Percentiles rank a stretch among this genome's conserved stretches.
Conservation (phyloP, 2,329 filamentous ascomycete genomes). For the Alternaria gaisen region DNA sequence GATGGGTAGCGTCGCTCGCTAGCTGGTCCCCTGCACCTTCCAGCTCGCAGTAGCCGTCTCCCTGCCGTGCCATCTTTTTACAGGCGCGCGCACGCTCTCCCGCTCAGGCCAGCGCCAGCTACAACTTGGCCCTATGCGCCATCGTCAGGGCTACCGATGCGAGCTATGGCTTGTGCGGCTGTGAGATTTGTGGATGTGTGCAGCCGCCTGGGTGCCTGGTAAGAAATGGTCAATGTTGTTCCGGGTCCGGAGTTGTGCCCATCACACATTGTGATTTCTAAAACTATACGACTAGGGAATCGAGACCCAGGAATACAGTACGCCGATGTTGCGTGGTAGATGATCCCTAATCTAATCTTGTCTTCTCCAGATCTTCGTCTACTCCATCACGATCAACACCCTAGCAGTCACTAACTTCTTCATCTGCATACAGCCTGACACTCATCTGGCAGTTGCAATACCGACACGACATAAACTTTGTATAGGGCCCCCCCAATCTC, state of each 20-base stretch:
- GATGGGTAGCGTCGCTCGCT: conserved; percentile 30
- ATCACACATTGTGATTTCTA: neutral
- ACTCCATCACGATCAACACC: neutral
- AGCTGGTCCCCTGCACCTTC: conserved; percentile 21
- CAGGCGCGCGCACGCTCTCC: conserved; percentile 10
- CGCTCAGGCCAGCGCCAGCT: conserved; percentile 19
- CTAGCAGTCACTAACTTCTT: neutral
- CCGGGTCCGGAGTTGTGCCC: neutral
- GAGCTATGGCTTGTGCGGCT: conserved; percentile 16
- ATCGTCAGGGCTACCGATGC: conserved; percentile 8
- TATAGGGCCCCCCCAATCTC: neutral
- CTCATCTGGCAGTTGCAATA: conserved; percentile 7
- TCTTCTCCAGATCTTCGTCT: conserved; percentile 2
- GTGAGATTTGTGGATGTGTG: conserved; percentile 6
- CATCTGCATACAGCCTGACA: neutral
- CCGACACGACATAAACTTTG: conserved; percentile 10
- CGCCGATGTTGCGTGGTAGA: conserved; percentile 1
- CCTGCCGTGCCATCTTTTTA: conserved; percentile 30
- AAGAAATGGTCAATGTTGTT: neutral
- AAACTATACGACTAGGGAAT: neutral
- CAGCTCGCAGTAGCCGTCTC: conserved; percentile 26
- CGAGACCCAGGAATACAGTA: conserved; percentile 1
- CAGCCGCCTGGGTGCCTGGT: conserved; percentile 3
- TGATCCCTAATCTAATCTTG: neutral
- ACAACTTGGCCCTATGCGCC: conserved; percentile 12